A percentile compares a stretch with the other conserved stretches of the same genome.
These are phyloP conservation scores for Rhizopogon sp. DNA, from an alignment of 768 basidiomycete genomes.

Conservation along the genomic window DNA sequence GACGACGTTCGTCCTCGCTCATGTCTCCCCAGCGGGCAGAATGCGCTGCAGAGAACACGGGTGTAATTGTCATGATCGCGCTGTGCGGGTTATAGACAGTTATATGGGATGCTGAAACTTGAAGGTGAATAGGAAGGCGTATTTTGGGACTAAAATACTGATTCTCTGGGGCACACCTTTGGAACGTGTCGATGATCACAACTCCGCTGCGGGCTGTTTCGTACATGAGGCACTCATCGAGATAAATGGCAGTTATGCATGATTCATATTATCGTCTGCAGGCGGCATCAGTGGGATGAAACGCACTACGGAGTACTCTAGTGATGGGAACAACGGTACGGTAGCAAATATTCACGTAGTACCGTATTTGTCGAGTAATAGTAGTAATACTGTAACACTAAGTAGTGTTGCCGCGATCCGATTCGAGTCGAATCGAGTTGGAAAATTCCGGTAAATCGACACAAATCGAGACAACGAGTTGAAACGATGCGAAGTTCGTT, in stretches of 20 bases:
- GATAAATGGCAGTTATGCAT: neutral
- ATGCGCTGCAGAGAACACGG: slow-evolving; percentile 30
- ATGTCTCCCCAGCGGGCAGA: slow-evolving; percentile 19
- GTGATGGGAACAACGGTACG: no score
- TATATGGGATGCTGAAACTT: neutral
- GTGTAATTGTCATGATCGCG: slow-evolving; percentile 11
- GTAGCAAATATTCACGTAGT: no score
- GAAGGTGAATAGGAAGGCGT: neutral
- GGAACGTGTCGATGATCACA: neutral
- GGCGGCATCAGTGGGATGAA: no score
- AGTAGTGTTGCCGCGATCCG: no score
- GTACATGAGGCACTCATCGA: neutral
- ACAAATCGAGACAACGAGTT: no score
- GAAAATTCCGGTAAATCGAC: no score
- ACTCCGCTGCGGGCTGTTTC: neutral
- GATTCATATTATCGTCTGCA: neutral
- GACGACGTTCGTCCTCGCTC: neutral
- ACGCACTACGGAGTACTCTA: no score
- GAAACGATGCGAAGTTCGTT: no score
- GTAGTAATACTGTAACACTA: no score
- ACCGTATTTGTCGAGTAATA: no score
- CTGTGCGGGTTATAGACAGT: neutral
- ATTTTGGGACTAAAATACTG: no score
- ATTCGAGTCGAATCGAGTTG: no score
- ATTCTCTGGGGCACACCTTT: neutral